Base-by-base conservation (phyloP, 2,329 filamentous ascomycete species). In the Teratosphaeriaceae sp. region DNA sequence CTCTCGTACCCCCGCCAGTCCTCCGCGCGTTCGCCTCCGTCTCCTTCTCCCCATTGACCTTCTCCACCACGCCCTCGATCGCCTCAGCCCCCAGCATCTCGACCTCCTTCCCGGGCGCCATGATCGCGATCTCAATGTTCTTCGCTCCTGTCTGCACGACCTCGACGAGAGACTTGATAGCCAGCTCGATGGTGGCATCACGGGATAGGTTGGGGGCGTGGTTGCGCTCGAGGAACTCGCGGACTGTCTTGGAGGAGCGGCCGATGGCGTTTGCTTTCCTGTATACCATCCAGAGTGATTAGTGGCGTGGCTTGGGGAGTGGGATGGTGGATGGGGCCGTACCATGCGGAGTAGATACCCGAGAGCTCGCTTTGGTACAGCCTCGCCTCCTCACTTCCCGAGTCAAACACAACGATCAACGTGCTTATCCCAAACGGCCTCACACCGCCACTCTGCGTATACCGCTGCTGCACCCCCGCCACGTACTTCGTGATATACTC, bases 401-500 rank as follows among this genome's bases (percentile, higher is more conserved):
- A 86, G 72, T 98, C 92, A 63, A 98, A 98, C n/a, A 92, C 92
- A 50, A 98, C 90, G 57, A 98, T 88, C 65, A 98, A 75, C 30
- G 90, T 97, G 73, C 88, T 96, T 67, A 98, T 96, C 50, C 92
- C 92, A 63, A 98, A 98, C n/a, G 92, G 92, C 61, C 92, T 78
- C 41, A 98, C 92, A 77, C 92, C 92, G 73, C 92, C 92, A 62
- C 88, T 94, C 75, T 98, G 92, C 37, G 92, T 98, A 76, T 98
- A 98, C 68, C 88, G 82, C 75, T 98, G 92, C 76, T 98, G 92
- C 56, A 98, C 92, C 44, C 90, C 87, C 42, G 92, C 92, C 51
- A 98, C 85, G 62, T 97, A 95, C 75, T 98, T 97, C 61, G 92
- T 97, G 64, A 98, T 96, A 76, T 98, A 98, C 72, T 98, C 92